A percentile compares a stretch with the other conserved stretches of the same genome.
Evolutionary conservation across 2,329 filamentous ascomycete species (phyloP).

Genomic region (Paraphoma chrysanthemicola): DNA sequence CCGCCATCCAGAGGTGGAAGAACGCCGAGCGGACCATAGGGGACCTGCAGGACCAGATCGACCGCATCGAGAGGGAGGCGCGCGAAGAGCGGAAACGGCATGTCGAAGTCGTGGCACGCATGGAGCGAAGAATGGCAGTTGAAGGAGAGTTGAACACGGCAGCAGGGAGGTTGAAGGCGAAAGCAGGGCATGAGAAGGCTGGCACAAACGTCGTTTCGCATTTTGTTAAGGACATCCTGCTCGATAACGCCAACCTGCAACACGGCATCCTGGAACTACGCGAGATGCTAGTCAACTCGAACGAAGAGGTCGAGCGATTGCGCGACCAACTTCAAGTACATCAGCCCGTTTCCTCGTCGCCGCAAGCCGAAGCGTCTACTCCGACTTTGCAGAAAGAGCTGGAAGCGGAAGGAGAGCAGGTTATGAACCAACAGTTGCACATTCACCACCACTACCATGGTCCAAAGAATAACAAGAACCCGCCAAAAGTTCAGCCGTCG

Average conservation of each 20-base stretch:
- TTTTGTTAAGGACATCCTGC: constrained; percentile 92
- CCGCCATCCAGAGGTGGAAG: constrained; percentile 82
- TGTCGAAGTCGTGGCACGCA: constrained; percentile 77
- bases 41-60: constrained; percentile 84
- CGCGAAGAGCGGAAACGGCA: constrained; percentile 82
- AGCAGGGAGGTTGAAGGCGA: constrained; percentile 78
- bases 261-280: constrained; percentile 88
- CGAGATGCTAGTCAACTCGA: constrained; percentile 88
- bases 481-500: constrained; percentile 56
- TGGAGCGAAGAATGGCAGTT: constrained; percentile 83
- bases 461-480: constrained; percentile 49
- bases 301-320: constrained; percentile 89
- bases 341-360: constrained; percentile 64
- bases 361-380: constrained; percentile 29
- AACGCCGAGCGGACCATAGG: constrained; percentile 80
- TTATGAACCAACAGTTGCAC: constrained; percentile 69
- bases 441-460: constrained; percentile 92
- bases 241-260: constrained; percentile 94
- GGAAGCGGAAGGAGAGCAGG: constrained; percentile 46
- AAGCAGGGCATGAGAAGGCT: constrained; percentile 64
- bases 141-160: constrained; percentile 83
- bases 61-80: constrained; percentile 85
- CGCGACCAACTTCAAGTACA: constrained; percentile 82
- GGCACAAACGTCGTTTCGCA: constrained; percentile 82
- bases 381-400: constrained; percentile 76